These are phyloP conservation scores for Saprolegnia diclina DNA, from an alignment of 352 stramenopile genomes.

Conservation along the genomic window DNA sequence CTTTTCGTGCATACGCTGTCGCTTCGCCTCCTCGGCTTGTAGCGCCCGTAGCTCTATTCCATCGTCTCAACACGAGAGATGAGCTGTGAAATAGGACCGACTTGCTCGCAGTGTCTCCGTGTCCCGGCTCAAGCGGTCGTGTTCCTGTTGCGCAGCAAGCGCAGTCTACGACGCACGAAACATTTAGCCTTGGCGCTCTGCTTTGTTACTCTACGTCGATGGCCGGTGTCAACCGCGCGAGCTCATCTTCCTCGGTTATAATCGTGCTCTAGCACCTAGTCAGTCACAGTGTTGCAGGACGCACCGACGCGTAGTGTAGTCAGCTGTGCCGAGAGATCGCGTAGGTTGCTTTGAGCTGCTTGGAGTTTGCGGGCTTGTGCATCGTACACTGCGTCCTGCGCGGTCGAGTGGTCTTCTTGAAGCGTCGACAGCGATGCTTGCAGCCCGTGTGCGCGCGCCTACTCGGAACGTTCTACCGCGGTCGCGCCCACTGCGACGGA, in stretches of 20 bases:
- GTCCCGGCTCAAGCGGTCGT: not conserved
- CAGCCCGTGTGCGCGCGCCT: not conserved
- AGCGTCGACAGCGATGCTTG: not conserved
- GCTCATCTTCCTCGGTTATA: too few species aligned
- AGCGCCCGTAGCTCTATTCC: not conserved
- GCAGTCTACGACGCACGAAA: too few species aligned
- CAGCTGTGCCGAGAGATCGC: not conserved
- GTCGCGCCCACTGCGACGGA: too few species aligned
- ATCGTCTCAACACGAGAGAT: not conserved
- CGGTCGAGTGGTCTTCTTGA: not conserved
- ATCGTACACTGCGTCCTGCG: not conserved
- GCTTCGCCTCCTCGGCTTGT: not conserved
- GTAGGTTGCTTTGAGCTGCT: not conserved
- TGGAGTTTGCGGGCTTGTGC: not conserved
- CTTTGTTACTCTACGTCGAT: too few species aligned
- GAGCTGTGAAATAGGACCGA: not conserved
- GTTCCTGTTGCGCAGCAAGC: too few species aligned
- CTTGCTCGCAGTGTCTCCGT: not conserved
- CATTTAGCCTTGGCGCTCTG: too few species aligned
- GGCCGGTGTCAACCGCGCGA: too few species aligned
- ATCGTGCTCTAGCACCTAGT: too few species aligned
- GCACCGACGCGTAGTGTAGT: not conserved
- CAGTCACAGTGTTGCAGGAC: too few species aligned
- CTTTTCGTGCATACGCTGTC: not conserved
- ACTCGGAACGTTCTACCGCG: too few species aligned